Evolutionary conservation across 83 land plant genomes (phyloP).

Genomic region (Thuja plicata): DNA sequence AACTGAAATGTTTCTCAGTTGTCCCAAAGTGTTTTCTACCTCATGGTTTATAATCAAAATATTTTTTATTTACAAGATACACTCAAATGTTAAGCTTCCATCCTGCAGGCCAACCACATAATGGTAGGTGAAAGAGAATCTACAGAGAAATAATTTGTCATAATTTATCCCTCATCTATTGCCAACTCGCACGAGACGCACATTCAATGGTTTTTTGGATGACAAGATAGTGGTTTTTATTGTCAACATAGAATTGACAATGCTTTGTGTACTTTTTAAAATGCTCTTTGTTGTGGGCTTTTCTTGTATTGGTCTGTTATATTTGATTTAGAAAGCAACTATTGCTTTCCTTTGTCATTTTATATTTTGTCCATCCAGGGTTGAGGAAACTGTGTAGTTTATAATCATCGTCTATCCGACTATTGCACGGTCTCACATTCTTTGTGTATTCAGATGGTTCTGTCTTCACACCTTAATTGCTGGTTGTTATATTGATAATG

Average conservation of each 20-base stretch:
- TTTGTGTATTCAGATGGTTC: background rate
- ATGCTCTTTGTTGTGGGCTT: background rate
- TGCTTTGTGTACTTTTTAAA: background rate
- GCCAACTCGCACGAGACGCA: background rate
- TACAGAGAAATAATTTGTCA: too few relatives aligned
- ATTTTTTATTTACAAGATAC: too few relatives aligned
- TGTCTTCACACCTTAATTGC: conserved; percentile 84
- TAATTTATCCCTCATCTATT: background rate
- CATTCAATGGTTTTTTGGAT: background rate
- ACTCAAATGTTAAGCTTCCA: too few relatives aligned
- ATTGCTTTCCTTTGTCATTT: background rate
- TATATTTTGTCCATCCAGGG: too few relatives aligned
- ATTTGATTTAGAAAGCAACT: background rate
- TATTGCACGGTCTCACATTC: background rate
- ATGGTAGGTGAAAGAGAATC: too few relatives aligned
- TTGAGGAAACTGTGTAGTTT: too few relatives aligned
- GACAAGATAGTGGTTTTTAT: background rate
- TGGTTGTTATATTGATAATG: conserved; percentile 90
- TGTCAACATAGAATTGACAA: background rate
- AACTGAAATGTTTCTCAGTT: background rate
- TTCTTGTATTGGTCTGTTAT: background rate
- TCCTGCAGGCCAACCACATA: too few relatives aligned
- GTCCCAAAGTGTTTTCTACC: background rate
- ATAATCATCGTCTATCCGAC: background rate
- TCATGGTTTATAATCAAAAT: background rate